phyloP scores from a whole-genome alignment of 2,329 filamentous ascomycete species.

The Coniella lustricola region DNA sequence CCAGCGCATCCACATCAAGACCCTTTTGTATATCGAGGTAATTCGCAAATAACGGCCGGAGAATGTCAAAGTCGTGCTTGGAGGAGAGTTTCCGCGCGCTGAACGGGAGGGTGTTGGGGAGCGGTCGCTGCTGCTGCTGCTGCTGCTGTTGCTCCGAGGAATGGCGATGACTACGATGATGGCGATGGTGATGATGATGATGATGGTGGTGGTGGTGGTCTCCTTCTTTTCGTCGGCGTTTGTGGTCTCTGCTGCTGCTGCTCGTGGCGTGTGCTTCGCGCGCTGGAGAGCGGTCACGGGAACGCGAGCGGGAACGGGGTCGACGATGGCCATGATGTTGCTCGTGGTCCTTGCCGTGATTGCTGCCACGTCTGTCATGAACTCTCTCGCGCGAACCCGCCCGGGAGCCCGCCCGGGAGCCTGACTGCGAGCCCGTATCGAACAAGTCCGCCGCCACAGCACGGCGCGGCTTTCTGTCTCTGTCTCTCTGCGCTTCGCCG shows the following conservation, averaged over 20 bases:
- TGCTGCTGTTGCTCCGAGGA: no score
- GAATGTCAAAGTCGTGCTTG: slow-evolving; percentile 60
- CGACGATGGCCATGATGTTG: neutral
- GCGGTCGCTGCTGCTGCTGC: neutral
- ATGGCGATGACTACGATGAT: neutral
- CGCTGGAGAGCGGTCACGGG: neutral
- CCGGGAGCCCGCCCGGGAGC: no score
- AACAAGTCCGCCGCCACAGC: no score
- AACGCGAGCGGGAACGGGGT: neutral
- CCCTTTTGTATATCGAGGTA: slow-evolving; percentile 88
- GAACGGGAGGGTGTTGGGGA: slow-evolving; percentile 49
- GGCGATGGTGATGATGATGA: neutral
- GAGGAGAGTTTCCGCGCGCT: slow-evolving; percentile 53
- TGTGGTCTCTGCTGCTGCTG: slow-evolving; percentile 2
- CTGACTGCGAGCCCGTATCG: no score
- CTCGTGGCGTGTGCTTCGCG: neutral
- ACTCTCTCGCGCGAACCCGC: no score
- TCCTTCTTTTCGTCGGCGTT: neutral
- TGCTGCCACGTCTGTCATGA: no score
- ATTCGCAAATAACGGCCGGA: slow-evolving; percentile 67
- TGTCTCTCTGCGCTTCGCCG: no score
- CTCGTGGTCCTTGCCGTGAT: neutral
- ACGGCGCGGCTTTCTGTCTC: no score
- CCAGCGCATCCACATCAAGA: slow-evolving; percentile 59
- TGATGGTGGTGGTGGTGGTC: neutral